Evolutionary conservation across 495 filamentous ascomycete genomes (phyloP), one percentile per base, ranked within the genome.

Genomic region (Pyronema omphalodes): DNA sequence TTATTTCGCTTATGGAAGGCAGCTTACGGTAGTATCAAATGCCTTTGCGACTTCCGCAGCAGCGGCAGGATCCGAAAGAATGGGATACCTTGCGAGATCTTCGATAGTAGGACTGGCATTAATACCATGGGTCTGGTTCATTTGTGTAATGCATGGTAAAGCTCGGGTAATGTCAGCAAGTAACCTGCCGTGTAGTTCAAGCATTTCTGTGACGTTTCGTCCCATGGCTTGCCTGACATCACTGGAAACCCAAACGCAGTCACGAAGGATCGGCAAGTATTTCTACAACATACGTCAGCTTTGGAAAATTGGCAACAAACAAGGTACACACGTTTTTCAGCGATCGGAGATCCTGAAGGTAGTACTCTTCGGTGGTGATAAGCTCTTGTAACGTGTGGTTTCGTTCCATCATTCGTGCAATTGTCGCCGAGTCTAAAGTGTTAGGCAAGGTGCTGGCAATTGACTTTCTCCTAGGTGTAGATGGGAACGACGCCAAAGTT

Each of bases 331-430:
- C 91, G 64, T 88, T 86, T 60, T 82, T 78, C 54, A 98, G 71
- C 49, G 88, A 83, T 60, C 84, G 85, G 51, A 96, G 67, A 57
- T 93, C 89, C 14, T 77, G 78, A 53, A 95, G 76, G 68, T 96
- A 96, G 58, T 84, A 80, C 61, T 88, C 82, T 67, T 96, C 91
- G 0, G 87, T 89, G 43, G 67, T 74, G 51, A 94, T 74, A 15
- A 98, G 69, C 66, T 98, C 91, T 58, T 86, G 83, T 40, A 96
- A 64, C 15, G 88, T 79, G 53, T 77, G 77, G 8, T 84, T 79
- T 50, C 91, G 75, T 59, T 87, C 82, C 40, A 82, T 61, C 9
- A 86, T 74, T 18, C 91, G 74, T 51, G 76, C 74, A 43, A 76
- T 76, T 19, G 82, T 81, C n/a, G 71, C 80, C 53, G 82, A 75